Evolutionary conservation across 2,329 filamentous ascomycete genomes (phyloP).

Genomic region (Aspergillaceae sp.): DNA sequence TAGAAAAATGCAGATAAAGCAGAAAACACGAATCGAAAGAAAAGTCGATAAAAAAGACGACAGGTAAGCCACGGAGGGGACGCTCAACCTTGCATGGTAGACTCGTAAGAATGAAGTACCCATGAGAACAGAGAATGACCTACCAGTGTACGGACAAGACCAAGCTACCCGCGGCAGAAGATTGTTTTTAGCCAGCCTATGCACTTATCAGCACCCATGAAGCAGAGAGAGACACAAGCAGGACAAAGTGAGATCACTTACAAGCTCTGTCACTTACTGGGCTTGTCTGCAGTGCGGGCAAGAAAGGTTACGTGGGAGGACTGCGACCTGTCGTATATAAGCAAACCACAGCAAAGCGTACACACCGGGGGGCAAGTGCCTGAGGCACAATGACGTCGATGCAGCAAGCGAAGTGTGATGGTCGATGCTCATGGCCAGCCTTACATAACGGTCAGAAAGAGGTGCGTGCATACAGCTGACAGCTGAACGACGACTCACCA

Average conservation of each 20-base stretch:
- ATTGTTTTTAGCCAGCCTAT: background rate
- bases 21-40: no score
- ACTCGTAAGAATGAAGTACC: no score
- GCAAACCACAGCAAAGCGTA: background rate
- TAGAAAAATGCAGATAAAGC: no score
- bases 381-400: background rate
- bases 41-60: no score
- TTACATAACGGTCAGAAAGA: background rate
- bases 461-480: background rate
- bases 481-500: background rate
- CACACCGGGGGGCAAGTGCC: background rate
- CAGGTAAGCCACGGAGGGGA: no score
- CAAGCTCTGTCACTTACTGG: constrained; percentile 7
- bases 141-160: background rate
- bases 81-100: no score
- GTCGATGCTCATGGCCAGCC: background rate
- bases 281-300: background rate
- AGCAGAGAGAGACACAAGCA: background rate
- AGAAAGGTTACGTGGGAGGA: no score
- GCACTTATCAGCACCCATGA: no score
- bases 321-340: no score
- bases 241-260: background rate
- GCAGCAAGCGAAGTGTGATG: background rate
- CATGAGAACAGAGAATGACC: background rate
- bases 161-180: background rate